Percentiles rank a stretch among this genome's conserved stretches.
Evolutionary conservation across 768 basidiomycete species (phyloP).

Genomic region (Xerocomus spinulosus): DNA sequence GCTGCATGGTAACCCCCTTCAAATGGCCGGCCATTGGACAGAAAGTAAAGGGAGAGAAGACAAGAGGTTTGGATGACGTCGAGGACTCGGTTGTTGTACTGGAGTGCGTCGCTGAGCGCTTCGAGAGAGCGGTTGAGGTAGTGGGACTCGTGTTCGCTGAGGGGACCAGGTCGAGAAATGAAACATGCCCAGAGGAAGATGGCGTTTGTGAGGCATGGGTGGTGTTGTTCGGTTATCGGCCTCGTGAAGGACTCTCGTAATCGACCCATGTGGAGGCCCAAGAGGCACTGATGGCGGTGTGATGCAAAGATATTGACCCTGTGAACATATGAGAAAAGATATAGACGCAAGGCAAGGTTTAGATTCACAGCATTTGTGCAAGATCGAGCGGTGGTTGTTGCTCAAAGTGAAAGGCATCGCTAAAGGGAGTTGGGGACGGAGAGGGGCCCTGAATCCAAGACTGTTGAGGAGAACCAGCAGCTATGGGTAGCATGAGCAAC

Average conservation of each 20-base stretch:
- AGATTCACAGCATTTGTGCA: constrained; percentile 59
- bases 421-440: constrained; percentile 51
- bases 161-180: constrained; percentile 64
- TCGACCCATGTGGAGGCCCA: constrained; percentile 64
- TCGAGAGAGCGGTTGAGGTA: constrained; percentile 65
- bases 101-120: constrained; percentile 59
- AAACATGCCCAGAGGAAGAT: constrained; percentile 84
- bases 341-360: constrained; percentile 6
- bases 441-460: constrained; percentile 51
- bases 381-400: constrained; percentile 54
- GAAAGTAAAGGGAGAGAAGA: constrained; percentile 69
- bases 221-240: constrained; percentile 56
- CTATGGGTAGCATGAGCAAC: constrained; percentile 22
- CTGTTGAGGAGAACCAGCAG: constrained; percentile 47
- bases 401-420: constrained; percentile 43
- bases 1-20: constrained; percentile 77
- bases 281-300: constrained; percentile 69
- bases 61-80: constrained; percentile 77
- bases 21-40: constrained; percentile 69
- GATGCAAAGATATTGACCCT: constrained; percentile 74
- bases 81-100: constrained; percentile 48
- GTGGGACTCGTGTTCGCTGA: constrained; percentile 67
- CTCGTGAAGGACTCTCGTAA: constrained; percentile 57
- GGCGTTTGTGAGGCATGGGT: constrained; percentile 73
- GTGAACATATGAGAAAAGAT: constrained; percentile 9